Evolutionary conservation across 441 rosid genomes (phyloP).

Genomic region (Populus trichocarpa): DNA sequence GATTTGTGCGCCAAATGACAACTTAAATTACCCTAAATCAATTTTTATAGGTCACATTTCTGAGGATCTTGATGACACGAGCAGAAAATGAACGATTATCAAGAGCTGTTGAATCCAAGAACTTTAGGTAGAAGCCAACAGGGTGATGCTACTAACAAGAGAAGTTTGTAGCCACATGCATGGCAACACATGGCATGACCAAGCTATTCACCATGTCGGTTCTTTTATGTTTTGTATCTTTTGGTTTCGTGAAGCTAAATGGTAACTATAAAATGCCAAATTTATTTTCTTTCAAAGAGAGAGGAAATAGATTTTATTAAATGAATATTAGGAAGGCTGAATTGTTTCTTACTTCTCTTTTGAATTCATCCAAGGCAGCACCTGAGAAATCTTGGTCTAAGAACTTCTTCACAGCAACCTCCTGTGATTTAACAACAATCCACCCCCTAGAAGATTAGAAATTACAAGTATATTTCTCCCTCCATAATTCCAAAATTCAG

Average conservation of each 20-base stretch:
- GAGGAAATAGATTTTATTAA: not conserved
- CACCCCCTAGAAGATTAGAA: conserved; percentile 16
- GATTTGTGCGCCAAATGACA: not conserved
- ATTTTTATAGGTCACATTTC: not conserved
- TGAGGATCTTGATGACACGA: not conserved
- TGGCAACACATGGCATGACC: not conserved
- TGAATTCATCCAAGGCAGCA: conserved; percentile 94
- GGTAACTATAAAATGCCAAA: not conserved
- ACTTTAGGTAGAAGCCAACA: not conserved
- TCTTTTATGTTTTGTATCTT: not conserved
- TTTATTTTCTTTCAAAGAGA: not conserved
- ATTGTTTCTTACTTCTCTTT: conserved; percentile 80
- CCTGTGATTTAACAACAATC: conserved; percentile 48
- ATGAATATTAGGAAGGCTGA: conserved; percentile 11
- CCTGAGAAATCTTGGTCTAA: conserved; percentile 99
- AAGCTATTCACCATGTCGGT: not conserved
- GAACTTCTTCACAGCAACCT: conserved; percentile 99
- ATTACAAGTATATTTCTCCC: not conserved
- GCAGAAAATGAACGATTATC: not conserved
- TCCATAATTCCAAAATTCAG: not conserved
- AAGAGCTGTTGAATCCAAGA: not conserved
- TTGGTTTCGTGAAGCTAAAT: not conserved
- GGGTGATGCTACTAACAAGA: not conserved
- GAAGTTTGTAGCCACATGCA: not conserved
- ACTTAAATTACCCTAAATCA: not conserved